These are phyloP conservation scores for Leccinum aurantiacum DNA, from an alignment of 768 basidiomycete species.

Conservation along the genomic window DNA sequence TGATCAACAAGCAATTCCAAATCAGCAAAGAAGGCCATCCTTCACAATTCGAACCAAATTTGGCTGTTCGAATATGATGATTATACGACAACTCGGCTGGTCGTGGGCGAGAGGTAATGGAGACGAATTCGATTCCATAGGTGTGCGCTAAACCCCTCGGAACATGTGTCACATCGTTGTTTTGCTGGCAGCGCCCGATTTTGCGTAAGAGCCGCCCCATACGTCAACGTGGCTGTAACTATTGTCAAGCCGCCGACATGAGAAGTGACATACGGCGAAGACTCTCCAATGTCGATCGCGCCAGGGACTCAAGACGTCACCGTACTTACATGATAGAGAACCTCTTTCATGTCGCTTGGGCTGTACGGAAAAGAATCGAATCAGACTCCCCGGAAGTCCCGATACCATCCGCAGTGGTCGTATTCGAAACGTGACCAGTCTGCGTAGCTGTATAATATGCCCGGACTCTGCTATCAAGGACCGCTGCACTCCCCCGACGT, in stretches of 20 bases:
- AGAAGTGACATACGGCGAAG: conserved; percentile 3
- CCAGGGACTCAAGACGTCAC: conserved; percentile 20
- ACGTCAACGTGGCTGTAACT: conserved; percentile 17
- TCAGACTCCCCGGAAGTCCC: conserved; percentile 7
- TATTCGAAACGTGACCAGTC: conserved; percentile 29
- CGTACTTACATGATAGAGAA: conserved; percentile 9
- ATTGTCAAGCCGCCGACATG: conserved; percentile 6
- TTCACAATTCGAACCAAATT: conserved; percentile 11
- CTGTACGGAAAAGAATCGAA: conserved; percentile 10
- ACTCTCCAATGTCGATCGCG: conserved; percentile 18
- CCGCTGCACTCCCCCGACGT: conserved; percentile 9
- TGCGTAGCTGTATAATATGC: conserved; percentile 23
- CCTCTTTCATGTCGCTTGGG: conserved; percentile 16
- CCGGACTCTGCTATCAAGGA: conserved; percentile 2
- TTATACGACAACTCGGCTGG: conserved; percentile 1
- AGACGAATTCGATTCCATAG: conserved; percentile 3
- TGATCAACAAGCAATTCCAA: conserved; percentile 28
- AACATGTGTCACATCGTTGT: not conserved
- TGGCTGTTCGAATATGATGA: conserved; percentile 1
- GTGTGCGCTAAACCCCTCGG: conserved; percentile 20
- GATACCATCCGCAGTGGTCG: conserved; percentile 10
- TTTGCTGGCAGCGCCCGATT: conserved; percentile 10
- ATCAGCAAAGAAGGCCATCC: conserved; percentile 8
- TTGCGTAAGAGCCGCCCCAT: conserved; percentile 15
- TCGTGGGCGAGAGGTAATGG: not conserved